Evolutionary conservation across 1,284 basidiomycete genomes (phyloP).

Genomic region (Schizopora paradoxa): DNA sequence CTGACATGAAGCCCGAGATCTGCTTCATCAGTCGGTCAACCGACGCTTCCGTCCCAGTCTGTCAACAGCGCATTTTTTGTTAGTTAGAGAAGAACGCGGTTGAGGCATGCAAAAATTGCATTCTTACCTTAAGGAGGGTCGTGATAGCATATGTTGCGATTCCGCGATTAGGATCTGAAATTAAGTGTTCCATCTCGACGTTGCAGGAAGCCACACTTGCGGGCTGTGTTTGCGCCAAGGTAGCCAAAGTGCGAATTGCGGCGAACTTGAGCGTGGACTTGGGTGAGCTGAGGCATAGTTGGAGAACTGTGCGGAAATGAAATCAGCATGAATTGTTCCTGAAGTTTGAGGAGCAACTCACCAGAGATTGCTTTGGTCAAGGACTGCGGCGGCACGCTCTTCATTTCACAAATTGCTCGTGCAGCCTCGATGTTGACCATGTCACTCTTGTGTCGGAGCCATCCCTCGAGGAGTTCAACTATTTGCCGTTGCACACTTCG

Average conservation of each 20-base stretch:
- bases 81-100: conserved; percentile 7
- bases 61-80: conserved; percentile 17
- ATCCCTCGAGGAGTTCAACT: conserved; percentile 90
- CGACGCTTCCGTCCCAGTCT: conserved; percentile 97
- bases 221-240: conserved; percentile 82
- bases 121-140: conserved; percentile 83
- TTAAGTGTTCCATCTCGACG: conserved; percentile 95
- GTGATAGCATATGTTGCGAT: conserved; percentile 99
- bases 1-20: conserved; percentile 98
- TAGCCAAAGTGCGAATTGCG: conserved; percentile 91
- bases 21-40: conserved; percentile 99
- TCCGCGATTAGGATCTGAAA: conserved; percentile 93
- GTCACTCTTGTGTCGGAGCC: conserved; percentile 98
- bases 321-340: conserved; percentile 7
- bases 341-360: conserved; percentile 35
- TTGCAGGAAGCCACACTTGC: conserved; percentile 90
- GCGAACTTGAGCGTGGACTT: conserved; percentile 96
- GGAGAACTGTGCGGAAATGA: conserved; percentile 62
- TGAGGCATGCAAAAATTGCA: conserved; percentile 2
- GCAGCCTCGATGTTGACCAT: conserved; percentile 99
- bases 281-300: conserved; percentile 90
- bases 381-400: conserved; percentile 71
- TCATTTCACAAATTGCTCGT: conserved; percentile 95
- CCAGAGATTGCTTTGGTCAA: conserved; percentile 86
- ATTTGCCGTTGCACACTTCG: conserved; percentile 87